Evolutionary conservation across 2,329 filamentous ascomycete species (phyloP).

Genomic region (Neofusicoccum umdonicola): DNA sequence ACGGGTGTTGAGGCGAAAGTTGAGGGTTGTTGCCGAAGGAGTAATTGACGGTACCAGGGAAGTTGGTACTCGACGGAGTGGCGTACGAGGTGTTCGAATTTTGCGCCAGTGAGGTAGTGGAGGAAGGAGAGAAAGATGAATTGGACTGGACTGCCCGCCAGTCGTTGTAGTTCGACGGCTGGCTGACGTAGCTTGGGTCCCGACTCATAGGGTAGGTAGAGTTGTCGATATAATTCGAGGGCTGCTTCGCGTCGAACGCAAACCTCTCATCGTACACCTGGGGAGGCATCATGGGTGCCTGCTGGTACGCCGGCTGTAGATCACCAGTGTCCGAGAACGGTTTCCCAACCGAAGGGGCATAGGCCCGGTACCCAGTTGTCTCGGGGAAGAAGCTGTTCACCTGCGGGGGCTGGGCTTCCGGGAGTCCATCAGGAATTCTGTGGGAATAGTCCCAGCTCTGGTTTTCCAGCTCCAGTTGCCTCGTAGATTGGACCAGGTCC

Average conservation of each 20-base stretch:
- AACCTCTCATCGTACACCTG: conserved; percentile 13
- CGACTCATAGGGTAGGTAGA: conserved; percentile 14
- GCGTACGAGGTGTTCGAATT: conserved; percentile 10
- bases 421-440: background rate
- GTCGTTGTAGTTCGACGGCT: conserved; percentile 11
- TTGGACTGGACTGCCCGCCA: conserved; percentile 14
- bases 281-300: conserved; percentile 11
- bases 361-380: background rate
- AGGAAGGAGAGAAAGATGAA: conserved; percentile 8
- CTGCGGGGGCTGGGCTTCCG: background rate
- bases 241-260: conserved; percentile 8
- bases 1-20: conserved; percentile 7
- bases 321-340: background rate
- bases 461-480: conserved; percentile 6
- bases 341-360: background rate
- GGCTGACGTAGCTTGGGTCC: conserved; percentile 14
- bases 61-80: conserved; percentile 8
- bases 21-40: conserved; percentile 11
- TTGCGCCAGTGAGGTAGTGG: conserved; percentile 12
- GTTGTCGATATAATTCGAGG: conserved; percentile 1
- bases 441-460: conserved; percentile 1
- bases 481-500: conserved; percentile 6
- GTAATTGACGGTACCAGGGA: conserved; percentile 13
- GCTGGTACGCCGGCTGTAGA: conserved; percentile 10
- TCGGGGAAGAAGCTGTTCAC: conserved; percentile 2